Evolutionary conservation across 148 eudicot species (phyloP), one percentile per base, ranked within the genome.

Genomic region (Rhododendron kiyosumense): DNA sequence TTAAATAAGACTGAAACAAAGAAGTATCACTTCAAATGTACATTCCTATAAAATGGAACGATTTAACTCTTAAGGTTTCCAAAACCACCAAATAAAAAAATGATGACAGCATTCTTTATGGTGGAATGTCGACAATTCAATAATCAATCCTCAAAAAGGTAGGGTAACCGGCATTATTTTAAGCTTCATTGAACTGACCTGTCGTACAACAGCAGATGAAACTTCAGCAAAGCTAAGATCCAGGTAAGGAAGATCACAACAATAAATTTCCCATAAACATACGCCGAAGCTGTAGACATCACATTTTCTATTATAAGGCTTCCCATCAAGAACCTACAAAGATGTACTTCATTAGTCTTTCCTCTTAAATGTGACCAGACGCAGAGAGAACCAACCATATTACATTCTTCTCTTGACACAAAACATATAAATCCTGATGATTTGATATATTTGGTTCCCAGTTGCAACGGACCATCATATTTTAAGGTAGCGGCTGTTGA

Each of bases 201-300:
- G 95, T 81, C 87, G 91, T 91, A 96, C 97, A 73, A 96, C 98
- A 28, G 93, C 94, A 81, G 92, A 90, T 34, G 97, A 91, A 17
- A 94, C 90, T 82, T 95, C 99, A 2, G 98, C 97, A 84, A 95
- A 96, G 87, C 97, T 96, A 61, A 95, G 89, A 90, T 94, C 90
- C 32, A 90, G 88, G 82, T 95, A 96, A 84, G 97, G 98, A 92
- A 95, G 93, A 88, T 92, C 96, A 82, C 99, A 96, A 78, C 99
- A 96, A 81, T 96, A 95, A 5, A 90, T 94, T 86, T 96, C 98
- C 99, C 99, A 96, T 51, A 96, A 90, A 88, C 99, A 96, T 89
- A 95, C 93, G 46, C 98, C 98, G 69, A 96, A 95, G 85, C 99
- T 96, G 87, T 96, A 96, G 17, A 96, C 99, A 84, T 96, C 99